Conservation (phyloP, 306 rosid genomes). For the Spatholobus suberectus region DNA sequence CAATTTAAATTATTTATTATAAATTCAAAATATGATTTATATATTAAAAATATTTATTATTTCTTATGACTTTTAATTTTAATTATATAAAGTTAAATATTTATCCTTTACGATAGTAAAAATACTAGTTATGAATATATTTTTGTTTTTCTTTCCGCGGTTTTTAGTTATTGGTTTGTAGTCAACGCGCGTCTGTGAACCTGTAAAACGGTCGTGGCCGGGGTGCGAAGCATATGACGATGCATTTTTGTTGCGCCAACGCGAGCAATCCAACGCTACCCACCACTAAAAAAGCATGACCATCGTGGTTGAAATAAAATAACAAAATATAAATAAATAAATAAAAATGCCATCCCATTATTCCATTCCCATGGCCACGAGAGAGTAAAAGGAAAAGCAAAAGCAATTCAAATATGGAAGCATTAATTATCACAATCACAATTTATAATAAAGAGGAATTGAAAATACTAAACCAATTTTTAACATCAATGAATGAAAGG, state of each 20-base stretch:
- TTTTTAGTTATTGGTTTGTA: neutral
- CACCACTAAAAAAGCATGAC: neutral
- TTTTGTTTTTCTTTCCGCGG: no score
- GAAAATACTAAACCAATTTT: neutral
- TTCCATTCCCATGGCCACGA: no score
- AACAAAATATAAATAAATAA: no score
- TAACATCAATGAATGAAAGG: neutral
- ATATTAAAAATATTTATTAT: no score
- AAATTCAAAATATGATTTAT: no score
- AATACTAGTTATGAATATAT: no score
- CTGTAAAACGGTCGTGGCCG: neutral
- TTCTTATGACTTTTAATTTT: no score
- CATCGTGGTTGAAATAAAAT: neutral
- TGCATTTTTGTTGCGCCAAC: constrained; percentile 13
- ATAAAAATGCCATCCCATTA: no score
- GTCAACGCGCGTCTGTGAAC: no score
- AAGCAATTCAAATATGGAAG: neutral
- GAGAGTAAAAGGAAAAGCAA: neutral
- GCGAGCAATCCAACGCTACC: neutral
- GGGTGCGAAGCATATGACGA: neutral
- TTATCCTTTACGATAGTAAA: no score
- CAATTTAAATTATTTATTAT: no score
- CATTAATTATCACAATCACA: neutral
- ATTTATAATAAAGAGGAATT: neutral
- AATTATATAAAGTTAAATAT: no score